Conservation (phyloP, 2,329 filamentous ascomycete species). For the Xylariaceae sp. region DNA sequence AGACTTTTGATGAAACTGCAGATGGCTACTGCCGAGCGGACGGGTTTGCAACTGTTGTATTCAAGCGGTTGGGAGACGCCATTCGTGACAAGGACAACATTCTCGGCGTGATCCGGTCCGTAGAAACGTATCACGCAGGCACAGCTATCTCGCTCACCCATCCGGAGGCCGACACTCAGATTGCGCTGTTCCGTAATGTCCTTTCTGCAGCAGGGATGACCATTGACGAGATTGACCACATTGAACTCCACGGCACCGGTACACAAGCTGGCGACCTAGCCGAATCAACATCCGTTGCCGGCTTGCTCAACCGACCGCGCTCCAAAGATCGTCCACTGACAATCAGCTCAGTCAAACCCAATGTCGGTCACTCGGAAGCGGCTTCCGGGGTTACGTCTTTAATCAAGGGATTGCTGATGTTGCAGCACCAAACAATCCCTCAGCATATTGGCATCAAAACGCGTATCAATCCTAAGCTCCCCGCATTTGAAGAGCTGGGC, state of each 20-base stretch:
- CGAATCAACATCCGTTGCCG: conserved; percentile 67
- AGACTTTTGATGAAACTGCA: conserved; percentile 26
- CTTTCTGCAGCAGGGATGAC: conserved; percentile 64
- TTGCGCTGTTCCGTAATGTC: conserved; percentile 63
- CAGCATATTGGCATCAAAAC: conserved; percentile 28
- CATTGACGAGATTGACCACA: conserved; percentile 59
- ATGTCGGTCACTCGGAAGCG: conserved; percentile 29
- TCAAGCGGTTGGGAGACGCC: conserved; percentile 33
- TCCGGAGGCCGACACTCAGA: conserved; percentile 68
- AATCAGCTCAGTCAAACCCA: conserved; percentile 27
- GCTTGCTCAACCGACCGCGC: conserved; percentile 50
- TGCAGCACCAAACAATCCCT: conserved; percentile 24
- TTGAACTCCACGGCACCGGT: conserved; percentile 74
- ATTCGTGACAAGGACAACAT: conserved; percentile 40
- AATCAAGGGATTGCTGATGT: conserved; percentile 26
- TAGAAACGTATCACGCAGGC: conserved; percentile 73
- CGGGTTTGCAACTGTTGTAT: conserved; percentile 24
- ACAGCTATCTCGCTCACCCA: conserved; percentile 74
- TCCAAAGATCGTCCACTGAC: conserved; percentile 4
- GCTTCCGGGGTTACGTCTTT: conserved; percentile 21
- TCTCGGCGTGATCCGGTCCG: conserved; percentile 64
- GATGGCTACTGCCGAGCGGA: conserved; percentile 31
- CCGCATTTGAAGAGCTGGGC: conserved; percentile 11
- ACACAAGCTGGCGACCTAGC: conserved; percentile 72
- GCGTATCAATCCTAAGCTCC: conserved; percentile 25